Base-by-base conservation (phyloP, 192 early-diverging fungal genomes). In the Funneliformis mosseae region DNA sequence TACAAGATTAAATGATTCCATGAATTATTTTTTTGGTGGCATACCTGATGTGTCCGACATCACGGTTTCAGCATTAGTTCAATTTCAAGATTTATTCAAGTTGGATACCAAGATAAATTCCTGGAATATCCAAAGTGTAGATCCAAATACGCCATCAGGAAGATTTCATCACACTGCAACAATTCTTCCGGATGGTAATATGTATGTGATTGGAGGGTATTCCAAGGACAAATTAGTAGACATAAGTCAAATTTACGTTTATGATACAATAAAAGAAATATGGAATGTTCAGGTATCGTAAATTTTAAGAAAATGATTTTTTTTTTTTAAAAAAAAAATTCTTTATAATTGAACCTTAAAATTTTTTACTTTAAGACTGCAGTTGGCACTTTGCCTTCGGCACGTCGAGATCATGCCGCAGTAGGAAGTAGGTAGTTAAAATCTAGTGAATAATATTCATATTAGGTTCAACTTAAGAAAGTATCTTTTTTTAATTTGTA, bases 121-220 rank as follows among this genome's bases (percentile, higher is more conserved):
- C 16, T 83, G 82, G 82, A 28, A 16, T 8, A 21, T 38, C 18
- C 66, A 80, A 66, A 0, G 25, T 63, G 25, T 43, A 27, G 45
- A 68, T 48, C 11, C 73, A 5, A 39, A 27, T 28, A 67, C 78
- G 16, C 82, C 82, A 18, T 59, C 78, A 43, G 50, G 46, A 46
- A 79, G 82, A 28, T 80, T 43, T 61, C 79, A 80, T 64, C 82
- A 83, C 39, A 80, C 73, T 7, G 23, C 78, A 12, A 83, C 77
- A 1, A 16, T 83, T 46, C 70, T 83, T 28, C 6, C 60, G 0
- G 82, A 83, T 62, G 82, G 82, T 12, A 74, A 77, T 39, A 80
- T 83, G 78, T 69, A 76, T 42, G 50, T 83, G 0, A 74, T 83
- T 43, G 82, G 82, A 61, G 82, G 82, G 21, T 74, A 80, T 69